Conservation (phyloP, 2,329 filamentous ascomycete genomes). For the Clonostachys chloroleuca region DNA sequence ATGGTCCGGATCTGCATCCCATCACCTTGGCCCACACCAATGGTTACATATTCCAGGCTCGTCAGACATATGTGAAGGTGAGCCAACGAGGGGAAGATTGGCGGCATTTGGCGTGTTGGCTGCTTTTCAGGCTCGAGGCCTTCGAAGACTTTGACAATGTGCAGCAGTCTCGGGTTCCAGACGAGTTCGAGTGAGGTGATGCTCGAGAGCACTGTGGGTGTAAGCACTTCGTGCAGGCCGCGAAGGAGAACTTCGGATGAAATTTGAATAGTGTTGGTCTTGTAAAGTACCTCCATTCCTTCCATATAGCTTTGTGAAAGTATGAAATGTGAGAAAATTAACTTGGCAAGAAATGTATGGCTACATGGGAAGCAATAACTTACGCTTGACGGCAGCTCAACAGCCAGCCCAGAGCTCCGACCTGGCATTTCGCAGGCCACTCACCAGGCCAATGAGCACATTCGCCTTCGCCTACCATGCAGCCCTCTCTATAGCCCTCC, state of each 20-base stretch:
- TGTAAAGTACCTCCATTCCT: conserved; percentile 5
- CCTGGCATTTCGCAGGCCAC: conserved; percentile 1
- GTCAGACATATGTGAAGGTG: no score
- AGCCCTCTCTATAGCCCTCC: neutral
- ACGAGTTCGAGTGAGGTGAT: no score
- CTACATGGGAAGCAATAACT: neutral
- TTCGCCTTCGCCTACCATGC: neutral
- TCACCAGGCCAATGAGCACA: neutral
- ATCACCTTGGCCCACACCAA: no score
- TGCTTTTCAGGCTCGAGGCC: no score
- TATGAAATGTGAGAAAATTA: neutral
- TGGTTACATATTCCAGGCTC: no score
- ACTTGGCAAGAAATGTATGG: neutral
- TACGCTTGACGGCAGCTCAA: conserved; percentile 4
- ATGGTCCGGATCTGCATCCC: no score
- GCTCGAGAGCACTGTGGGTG: no score
- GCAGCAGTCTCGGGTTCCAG: no score
- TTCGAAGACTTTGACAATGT: no score
- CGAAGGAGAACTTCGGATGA: conserved; percentile 1
- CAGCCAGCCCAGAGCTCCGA: conserved; percentile 6
- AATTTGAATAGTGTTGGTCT: conserved; percentile 6
- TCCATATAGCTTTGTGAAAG: conserved; percentile 2
- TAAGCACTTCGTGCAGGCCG: neutral
- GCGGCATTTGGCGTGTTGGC: no score
- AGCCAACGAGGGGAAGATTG: no score